These are phyloP conservation scores for Jackrogersella minutella DNA, from an alignment of 495 filamentous ascomycete species.

Conservation along the genomic window DNA sequence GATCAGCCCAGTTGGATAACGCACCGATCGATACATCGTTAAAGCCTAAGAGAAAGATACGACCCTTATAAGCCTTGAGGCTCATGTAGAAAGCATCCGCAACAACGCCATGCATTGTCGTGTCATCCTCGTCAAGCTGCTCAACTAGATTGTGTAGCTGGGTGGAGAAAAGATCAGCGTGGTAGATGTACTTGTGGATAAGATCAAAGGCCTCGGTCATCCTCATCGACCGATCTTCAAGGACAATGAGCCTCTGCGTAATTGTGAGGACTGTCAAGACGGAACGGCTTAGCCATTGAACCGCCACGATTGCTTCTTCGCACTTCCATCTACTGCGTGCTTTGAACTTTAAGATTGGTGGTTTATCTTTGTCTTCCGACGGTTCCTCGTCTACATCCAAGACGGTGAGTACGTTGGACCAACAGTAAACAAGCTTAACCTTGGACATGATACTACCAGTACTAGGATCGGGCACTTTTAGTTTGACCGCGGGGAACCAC, in stretches of 20 bases:
- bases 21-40: slow-evolving; percentile 88
- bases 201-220: slow-evolving; percentile 95
- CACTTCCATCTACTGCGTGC: slow-evolving; percentile 90
- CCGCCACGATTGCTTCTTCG: slow-evolving; percentile 93
- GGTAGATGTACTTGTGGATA: slow-evolving; percentile 89
- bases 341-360: slow-evolving; percentile 78
- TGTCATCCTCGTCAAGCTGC: slow-evolving; percentile 84
- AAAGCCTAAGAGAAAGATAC: slow-evolving; percentile 88
- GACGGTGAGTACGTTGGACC: slow-evolving; percentile 95
- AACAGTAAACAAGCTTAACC: slow-evolving; percentile 95
- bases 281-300: slow-evolving; percentile 96
- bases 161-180: slow-evolving; percentile 83
- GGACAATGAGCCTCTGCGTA: slow-evolving; percentile 87
- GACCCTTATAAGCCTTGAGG: slow-evolving; percentile 92
- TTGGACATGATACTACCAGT: slow-evolving; percentile 66
- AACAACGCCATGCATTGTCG: slow-evolving; percentile 92
- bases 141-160: slow-evolving; percentile 88
- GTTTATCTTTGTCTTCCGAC: slow-evolving; percentile 71
- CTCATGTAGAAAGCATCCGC: slow-evolving; percentile 99
- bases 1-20: slow-evolving; percentile 98
- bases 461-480: slow-evolving; percentile 74
- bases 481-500: slow-evolving; percentile 95
- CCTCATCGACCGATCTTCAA: slow-evolving; percentile 87
- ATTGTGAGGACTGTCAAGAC: slow-evolving; percentile 91
- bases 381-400: slow-evolving; percentile 82